Conservation (phyloP, 805 yeast genomes). For the Wickerhamiella cacticola region DNA sequence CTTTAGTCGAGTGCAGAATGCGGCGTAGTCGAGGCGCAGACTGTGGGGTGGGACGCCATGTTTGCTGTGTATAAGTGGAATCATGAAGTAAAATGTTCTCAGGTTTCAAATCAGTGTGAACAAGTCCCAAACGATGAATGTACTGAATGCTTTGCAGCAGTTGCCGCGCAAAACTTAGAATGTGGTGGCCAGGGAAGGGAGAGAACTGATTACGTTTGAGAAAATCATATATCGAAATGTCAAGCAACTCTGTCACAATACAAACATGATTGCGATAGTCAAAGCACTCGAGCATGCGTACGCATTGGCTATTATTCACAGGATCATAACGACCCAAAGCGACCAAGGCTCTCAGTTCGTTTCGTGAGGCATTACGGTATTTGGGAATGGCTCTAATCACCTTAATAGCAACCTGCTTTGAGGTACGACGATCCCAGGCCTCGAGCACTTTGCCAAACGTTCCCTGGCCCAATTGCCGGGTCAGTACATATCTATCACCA, state of each 20-base stretch:
- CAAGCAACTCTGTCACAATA: slow-evolving; percentile 77
- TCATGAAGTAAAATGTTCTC: slow-evolving; percentile 64
- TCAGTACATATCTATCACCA: slow-evolving; percentile 59
- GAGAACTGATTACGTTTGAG: slow-evolving; percentile 69
- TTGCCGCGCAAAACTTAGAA: slow-evolving; percentile 80
- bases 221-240: slow-evolving; percentile 80
- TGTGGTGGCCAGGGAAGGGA: slow-evolving; percentile 90
- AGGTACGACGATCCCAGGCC: slow-evolving; percentile 55
- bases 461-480: slow-evolving; percentile 72
- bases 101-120: slow-evolving; percentile 95
- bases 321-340: slow-evolving; percentile 65
- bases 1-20: slow-evolving; percentile 62
- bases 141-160: slow-evolving; percentile 74
- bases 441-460: slow-evolving; percentile 84
- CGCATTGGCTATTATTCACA: slow-evolving; percentile 56
- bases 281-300: slow-evolving; percentile 77
- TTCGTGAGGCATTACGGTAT: slow-evolving; percentile 89
- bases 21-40: slow-evolving; percentile 23
- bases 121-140: slow-evolving; percentile 75
- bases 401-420: slow-evolving; percentile 71
- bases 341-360: slow-evolving; percentile 72
- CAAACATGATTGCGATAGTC: slow-evolving; percentile 91
- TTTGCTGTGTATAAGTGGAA: slow-evolving; percentile 6
- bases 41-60: slow-evolving; percentile 14
- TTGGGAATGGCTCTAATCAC: slow-evolving; percentile 85